Conservation (phyloP, 2,329 filamentous ascomycete genomes). For the Pseudophaeomoniella oleicola region DNA sequence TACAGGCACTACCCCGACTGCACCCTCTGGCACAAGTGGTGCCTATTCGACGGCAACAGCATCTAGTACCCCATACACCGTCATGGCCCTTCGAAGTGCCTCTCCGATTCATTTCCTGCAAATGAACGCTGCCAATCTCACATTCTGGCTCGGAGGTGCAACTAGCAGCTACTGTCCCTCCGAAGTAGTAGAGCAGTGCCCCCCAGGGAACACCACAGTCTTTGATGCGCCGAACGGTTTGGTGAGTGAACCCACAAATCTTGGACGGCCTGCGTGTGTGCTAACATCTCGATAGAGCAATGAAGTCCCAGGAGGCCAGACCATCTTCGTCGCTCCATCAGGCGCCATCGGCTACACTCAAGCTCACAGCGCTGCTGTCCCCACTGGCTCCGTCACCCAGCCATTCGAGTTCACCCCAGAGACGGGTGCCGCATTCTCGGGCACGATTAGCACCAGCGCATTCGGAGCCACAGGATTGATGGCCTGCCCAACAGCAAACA, state of each 20-base stretch:
- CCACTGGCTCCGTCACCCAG: slow-evolving; percentile 33
- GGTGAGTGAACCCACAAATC: background rate
- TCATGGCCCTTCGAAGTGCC: slow-evolving; percentile 29
- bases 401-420: slow-evolving; percentile 30
- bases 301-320: slow-evolving; percentile 47
- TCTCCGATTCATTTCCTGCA: slow-evolving; percentile 34
- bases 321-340: slow-evolving; percentile 40
- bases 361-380: slow-evolving; percentile 39
- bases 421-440: slow-evolving; percentile 12
- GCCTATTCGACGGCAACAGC: slow-evolving; percentile 5
- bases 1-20: slow-evolving; percentile 4
- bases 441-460: slow-evolving; percentile 16
- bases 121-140: slow-evolving; percentile 31
- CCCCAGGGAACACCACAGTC: slow-evolving; percentile 31
- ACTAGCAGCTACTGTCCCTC: slow-evolving; percentile 36
- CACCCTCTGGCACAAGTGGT: slow-evolving; percentile 4
- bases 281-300: background rate
- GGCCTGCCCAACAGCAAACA: slow-evolving; percentile 23
- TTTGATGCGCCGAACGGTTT: slow-evolving; percentile 13
- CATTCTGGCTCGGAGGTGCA: slow-evolving; percentile 35
- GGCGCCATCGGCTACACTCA: slow-evolving; percentile 42
- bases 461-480: slow-evolving; percentile 25
- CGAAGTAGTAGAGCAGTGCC: slow-evolving; percentile 23
- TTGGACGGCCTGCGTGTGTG: background rate
- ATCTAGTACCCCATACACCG: slow-evolving; percentile 21